Evolutionary conservation across 2,329 filamentous ascomycete genomes (phyloP).

Genomic region (Phyllosticta paracitricarpa): DNA sequence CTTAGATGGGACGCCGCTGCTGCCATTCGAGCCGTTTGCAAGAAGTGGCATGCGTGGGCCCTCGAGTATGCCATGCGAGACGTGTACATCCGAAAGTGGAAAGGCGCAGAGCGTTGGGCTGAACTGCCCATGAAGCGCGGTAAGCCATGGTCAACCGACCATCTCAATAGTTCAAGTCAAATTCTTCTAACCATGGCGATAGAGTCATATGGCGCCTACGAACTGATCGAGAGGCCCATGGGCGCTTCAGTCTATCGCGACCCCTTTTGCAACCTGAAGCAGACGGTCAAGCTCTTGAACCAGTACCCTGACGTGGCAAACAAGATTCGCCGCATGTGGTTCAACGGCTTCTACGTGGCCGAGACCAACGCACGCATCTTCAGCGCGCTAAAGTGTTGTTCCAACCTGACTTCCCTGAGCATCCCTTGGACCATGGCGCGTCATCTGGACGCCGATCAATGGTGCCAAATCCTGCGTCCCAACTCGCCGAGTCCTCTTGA

Average conservation of each 20-base stretch:
- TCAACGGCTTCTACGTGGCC: conserved; percentile 44
- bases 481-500: conserved; percentile 34
- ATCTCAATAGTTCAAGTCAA: background rate
- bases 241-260: conserved; percentile 40
- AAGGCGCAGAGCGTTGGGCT: conserved; percentile 42
- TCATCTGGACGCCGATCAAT: conserved; percentile 38
- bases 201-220: conserved; percentile 37
- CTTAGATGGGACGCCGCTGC: conserved; percentile 42
- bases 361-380: conserved; percentile 42
- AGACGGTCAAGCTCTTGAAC: conserved; percentile 37
- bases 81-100: conserved; percentile 43
- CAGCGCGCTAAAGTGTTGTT: conserved; percentile 37
- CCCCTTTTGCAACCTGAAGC: conserved; percentile 40
- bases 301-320: conserved; percentile 36
- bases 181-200: conserved; percentile 6
- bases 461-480: conserved; percentile 38
- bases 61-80: conserved; percentile 41
- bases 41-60: conserved; percentile 44
- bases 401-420: conserved; percentile 37
- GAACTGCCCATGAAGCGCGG: conserved; percentile 35
- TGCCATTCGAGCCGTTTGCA: conserved; percentile 40
- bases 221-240: conserved; percentile 36
- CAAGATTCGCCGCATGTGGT: conserved; percentile 44
- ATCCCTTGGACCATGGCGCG: conserved; percentile 45
- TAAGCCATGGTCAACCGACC: conserved; percentile 1